Conservation (phyloP, 2,329 filamentous ascomycete genomes). For the Fusarium sp. region DNA sequence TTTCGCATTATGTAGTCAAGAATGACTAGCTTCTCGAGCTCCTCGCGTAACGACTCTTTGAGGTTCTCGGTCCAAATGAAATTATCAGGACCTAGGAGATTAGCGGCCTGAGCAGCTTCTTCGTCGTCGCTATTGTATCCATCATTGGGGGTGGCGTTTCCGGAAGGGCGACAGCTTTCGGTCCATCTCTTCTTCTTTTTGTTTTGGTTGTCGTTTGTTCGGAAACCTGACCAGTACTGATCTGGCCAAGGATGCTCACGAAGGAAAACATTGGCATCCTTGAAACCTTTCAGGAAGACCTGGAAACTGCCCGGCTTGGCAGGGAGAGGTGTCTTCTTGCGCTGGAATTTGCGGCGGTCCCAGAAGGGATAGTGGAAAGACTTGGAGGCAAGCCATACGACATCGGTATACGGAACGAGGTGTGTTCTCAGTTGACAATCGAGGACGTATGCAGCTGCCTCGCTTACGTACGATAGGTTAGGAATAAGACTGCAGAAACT, state of each 20-base stretch:
- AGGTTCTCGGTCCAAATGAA: constrained; percentile 90
- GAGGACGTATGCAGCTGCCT: constrained; percentile 95
- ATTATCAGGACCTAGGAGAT: constrained; percentile 63
- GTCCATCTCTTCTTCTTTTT: constrained; percentile 75
- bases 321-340: constrained; percentile 87
- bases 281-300: constrained; percentile 95
- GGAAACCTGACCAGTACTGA: constrained; percentile 78
- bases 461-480: constrained; percentile 96
- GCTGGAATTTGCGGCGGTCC: constrained; percentile 88
- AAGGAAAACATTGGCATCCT: constrained; percentile 95
- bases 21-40: constrained; percentile 96
- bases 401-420: constrained; percentile 95
- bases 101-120: constrained; percentile 60
- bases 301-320: constrained; percentile 96
- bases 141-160: constrained; percentile 64
- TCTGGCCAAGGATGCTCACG: constrained; percentile 98
- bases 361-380: constrained; percentile 99
- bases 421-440: constrained; percentile 90
- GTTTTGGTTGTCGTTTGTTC: constrained; percentile 73
- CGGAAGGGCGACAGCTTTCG: constrained; percentile 79
- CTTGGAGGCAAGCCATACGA: constrained; percentile 93
- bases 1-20: constrained; percentile 99
- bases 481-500: constrained; percentile 77
- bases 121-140: constrained; percentile 74
- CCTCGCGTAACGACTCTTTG: constrained; percentile 92